A percentile compares a stretch with the other conserved stretches of the same genome.
These are phyloP conservation scores for Lipomyces sp. DNA, from an alignment of 805 yeast genomes.

Conservation along the genomic window DNA sequence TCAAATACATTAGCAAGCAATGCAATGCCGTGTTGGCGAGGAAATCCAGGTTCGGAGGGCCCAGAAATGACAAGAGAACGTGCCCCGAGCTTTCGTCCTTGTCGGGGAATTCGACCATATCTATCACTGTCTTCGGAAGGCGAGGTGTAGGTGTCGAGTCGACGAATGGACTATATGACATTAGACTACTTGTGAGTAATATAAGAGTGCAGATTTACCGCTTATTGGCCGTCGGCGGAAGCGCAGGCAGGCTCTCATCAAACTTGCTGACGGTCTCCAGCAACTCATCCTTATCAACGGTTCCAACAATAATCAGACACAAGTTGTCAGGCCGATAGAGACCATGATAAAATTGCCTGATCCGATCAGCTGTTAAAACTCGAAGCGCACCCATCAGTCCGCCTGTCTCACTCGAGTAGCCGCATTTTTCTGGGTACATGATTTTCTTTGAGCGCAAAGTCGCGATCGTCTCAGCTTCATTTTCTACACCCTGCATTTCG, in stretches of 20 bases:
- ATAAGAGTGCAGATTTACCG: not conserved
- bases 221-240: constrained; percentile 11
- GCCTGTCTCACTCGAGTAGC: constrained; percentile 93
- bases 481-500: constrained; percentile 94
- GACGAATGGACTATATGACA: constrained; percentile 73
- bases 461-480: constrained; percentile 66
- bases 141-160: constrained; percentile 59
- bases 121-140: constrained; percentile 49
- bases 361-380: constrained; percentile 69
- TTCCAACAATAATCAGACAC: constrained; percentile 82
- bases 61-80: constrained; percentile 75
- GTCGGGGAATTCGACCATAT: constrained; percentile 80
- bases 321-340: constrained; percentile 83
- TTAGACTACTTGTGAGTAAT: constrained; percentile 2
- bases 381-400: constrained; percentile 82
- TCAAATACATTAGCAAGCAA: constrained; percentile 70
- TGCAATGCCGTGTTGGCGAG: constrained; percentile 70
- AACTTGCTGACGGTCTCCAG: constrained; percentile 62
- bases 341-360: constrained; percentile 71
- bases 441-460: constrained; percentile 40
- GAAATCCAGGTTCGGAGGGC: constrained; percentile 64
- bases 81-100: constrained; percentile 85
- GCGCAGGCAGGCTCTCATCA: constrained; percentile 58
- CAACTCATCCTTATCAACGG: constrained; percentile 76
- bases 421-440: constrained; percentile 57